Evolutionary conservation across 345 rosid genomes (phyloP).

Genomic region (Mercurialis annua): DNA sequence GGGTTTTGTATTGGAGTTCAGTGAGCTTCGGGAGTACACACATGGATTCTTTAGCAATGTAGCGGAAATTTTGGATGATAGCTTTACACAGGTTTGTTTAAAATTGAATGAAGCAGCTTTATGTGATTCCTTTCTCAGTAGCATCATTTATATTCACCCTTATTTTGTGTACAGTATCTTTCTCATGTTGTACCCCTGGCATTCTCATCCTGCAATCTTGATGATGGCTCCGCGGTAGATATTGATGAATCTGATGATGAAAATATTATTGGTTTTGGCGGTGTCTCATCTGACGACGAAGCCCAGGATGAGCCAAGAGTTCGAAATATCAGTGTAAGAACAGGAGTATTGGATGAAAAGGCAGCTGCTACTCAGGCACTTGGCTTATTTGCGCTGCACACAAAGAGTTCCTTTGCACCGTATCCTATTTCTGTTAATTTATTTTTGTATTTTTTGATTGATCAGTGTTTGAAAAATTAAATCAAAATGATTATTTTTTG

Average conservation of each 20-base stretch:
- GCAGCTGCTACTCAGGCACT: constrained; percentile 99
- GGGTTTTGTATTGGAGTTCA: constrained; percentile 92
- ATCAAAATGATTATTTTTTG: not conserved
- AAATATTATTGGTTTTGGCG: constrained; percentile 77
- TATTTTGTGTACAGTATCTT: constrained; percentile 63
- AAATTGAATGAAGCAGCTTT: constrained; percentile 18
- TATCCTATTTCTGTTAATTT: constrained; percentile 50
- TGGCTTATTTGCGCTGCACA: constrained; percentile 93
- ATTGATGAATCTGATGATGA: constrained; percentile 93
- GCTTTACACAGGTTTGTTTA: constrained; percentile 66
- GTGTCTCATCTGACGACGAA: constrained; percentile 98
- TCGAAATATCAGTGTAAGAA: constrained; percentile 90
- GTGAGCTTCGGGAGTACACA: constrained; percentile 95
- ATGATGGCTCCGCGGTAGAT: constrained; percentile 96
- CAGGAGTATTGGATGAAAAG: constrained; percentile 98
- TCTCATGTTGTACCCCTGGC: constrained; percentile 88
- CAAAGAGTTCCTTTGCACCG: constrained; percentile 77
- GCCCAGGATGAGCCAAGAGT: constrained; percentile 94
- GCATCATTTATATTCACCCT: constrained; percentile 15
- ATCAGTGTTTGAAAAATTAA: not conserved
- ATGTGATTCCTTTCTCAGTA: constrained; percentile 4
- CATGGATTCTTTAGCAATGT: constrained; percentile 98
- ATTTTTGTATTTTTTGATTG: not conserved
- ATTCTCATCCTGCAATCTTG: constrained; percentile 91
- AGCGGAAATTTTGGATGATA: constrained; percentile 89